Evolutionary conservation across 1,139 yeast species (phyloP), one percentile per base, ranked within the genome.

Genomic region (Yamadazyma sp.): DNA sequence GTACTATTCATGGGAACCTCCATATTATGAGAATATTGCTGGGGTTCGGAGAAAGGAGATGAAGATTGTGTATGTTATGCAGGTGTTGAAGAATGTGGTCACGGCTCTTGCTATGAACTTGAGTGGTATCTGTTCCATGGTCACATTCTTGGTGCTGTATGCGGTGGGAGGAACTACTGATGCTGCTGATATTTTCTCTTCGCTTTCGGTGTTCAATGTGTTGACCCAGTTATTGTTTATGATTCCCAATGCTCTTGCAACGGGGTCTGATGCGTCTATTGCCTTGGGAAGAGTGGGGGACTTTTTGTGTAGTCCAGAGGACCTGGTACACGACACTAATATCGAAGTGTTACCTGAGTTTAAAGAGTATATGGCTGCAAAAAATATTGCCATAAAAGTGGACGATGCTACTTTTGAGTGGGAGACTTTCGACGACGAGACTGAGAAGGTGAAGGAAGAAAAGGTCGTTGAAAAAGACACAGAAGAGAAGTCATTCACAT

Each of bases 111-210:
- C 83, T 7, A 64, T 78, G 57, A 70, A 82, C 9, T 69, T 86
- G 43, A 85, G 94, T 0, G 69, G 76, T 16, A 57, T 86, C 43
- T 78, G 90, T 2, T 83, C 94, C 2, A 71, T 85, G 76, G 69
- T 80, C 2, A 76, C 96, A 0, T 89, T 88, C 54, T 74, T 88
- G 47, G 81, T 82, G 1, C 62, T 86, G 49, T 82, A 82, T 50
- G 80, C 75, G 29, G 62, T 80, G 4, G 49, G 55, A 34, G 52
- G 55, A n/a, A 34, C 17, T 7, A 70, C 78, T 44, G 69, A 71
- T 43, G 82, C 95, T 1, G 90, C 89, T 5, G 64, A 75, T 24
- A 78, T 88, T n/a, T 89, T 89, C 55, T 78, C 96, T 0, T 83
- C 96, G 10, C 66, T 90, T 39, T 75, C 94, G 0, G 70, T 86